Evolutionary conservation across 257 asterid genomes (phyloP).

Genomic region (Knoxia roxburghii): DNA sequence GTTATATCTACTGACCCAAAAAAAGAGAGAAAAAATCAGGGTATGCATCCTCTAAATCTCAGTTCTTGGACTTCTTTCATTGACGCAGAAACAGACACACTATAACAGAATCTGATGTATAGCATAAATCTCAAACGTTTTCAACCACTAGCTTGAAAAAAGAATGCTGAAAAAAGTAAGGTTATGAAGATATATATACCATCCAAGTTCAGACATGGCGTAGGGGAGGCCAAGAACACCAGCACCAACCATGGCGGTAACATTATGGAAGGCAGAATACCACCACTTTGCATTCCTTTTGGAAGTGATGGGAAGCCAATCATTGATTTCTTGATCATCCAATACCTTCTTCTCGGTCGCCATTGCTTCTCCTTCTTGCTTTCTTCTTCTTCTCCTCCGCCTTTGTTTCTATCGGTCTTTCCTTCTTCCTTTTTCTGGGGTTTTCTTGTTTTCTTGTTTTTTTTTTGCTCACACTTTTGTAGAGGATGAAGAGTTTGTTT

Average conservation of each 20-base stretch:
- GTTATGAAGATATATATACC: slow-evolving; percentile 20
- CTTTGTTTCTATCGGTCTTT: slow-evolving; percentile 8
- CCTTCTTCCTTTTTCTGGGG: background rate
- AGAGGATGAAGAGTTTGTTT: slow-evolving; percentile 5
- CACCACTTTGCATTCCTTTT: slow-evolving; percentile 39
- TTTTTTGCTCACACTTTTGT: too few species aligned
- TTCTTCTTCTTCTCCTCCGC: too few species aligned
- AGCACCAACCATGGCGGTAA: slow-evolving; percentile 55
- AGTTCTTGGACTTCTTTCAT: too few species aligned
- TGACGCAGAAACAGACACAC: too few species aligned
- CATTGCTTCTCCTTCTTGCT: too few species aligned
- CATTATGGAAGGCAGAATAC: slow-evolving; percentile 49
- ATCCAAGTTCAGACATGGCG: slow-evolving; percentile 52
- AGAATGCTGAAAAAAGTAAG: too few species aligned
- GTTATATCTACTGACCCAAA: too few species aligned
- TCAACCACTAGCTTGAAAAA: too few species aligned
- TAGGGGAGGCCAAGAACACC: slow-evolving; percentile 56
- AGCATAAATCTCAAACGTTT: too few species aligned
- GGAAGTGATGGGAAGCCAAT: slow-evolving; percentile 45
- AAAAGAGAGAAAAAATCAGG: too few species aligned
- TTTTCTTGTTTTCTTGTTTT: background rate
- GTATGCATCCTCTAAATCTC: too few species aligned
- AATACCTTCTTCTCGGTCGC: background rate
- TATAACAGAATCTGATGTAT: background rate
- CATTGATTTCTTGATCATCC: slow-evolving; percentile 21